phyloP scores from a whole-genome alignment of 148 eudicot species.

The Hydrangea macrophylla region DNA sequence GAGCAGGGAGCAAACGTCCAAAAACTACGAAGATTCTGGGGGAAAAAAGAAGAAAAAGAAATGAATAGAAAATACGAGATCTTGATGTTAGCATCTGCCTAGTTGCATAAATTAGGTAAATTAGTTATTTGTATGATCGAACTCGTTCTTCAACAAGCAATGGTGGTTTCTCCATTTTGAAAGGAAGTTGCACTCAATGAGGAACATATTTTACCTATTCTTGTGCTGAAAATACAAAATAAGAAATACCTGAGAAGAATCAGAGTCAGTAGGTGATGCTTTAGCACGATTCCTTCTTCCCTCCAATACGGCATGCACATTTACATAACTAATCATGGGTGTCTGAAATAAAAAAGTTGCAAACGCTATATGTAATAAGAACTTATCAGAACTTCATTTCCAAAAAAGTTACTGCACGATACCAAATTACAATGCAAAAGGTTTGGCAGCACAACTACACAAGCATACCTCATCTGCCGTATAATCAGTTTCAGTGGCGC shows the following conservation, averaged over 20 bases:
- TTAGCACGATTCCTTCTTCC: constrained; percentile 85
- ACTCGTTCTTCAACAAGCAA: too few relatives aligned
- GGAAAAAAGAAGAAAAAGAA: too few relatives aligned
- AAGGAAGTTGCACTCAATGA: too few relatives aligned
- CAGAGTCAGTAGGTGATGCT: constrained; percentile 68
- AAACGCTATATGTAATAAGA: constrained; percentile 1
- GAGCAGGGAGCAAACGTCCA: too few relatives aligned
- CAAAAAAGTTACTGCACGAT: neutral
- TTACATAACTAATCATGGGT: constrained; percentile 91
- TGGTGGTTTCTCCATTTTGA: too few relatives aligned
- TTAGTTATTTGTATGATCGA: too few relatives aligned
- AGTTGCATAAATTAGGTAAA: too few relatives aligned
- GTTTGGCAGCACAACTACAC: neutral
- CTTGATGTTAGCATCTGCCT: too few relatives aligned
- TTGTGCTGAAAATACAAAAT: neutral
- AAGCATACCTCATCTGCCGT: constrained; percentile 86
- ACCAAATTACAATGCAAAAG: constrained; percentile 10
- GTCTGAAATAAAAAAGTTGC: constrained; percentile 51
- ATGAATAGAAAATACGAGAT: too few relatives aligned
- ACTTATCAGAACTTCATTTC: neutral
- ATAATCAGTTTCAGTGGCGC: constrained; percentile 82
- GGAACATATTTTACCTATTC: too few relatives aligned
- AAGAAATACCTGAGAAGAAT: constrained; percentile 62
- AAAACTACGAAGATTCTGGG: too few relatives aligned
- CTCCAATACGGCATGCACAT: constrained; percentile 93